Conservation (phyloP, 192 early-diverging fungal genomes). For the Coemansia sp. region DNA sequence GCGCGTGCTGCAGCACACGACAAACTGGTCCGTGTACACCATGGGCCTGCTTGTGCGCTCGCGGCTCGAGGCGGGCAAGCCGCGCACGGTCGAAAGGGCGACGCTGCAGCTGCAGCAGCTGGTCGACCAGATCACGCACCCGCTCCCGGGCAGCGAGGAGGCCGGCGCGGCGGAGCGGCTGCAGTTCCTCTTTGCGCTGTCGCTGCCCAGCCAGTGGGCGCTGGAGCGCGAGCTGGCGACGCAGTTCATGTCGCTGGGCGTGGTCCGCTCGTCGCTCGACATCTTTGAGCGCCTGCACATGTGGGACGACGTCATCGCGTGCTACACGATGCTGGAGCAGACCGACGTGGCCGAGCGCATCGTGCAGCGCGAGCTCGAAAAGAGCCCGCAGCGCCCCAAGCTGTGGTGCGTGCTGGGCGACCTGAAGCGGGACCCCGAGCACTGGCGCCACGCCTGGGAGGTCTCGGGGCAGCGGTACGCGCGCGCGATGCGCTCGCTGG, state of each 20-base stretch:
- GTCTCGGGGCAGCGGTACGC: slow-evolving; percentile 78
- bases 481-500: slow-evolving; percentile 93
- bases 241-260: slow-evolving; percentile 80
- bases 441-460: slow-evolving; percentile 89
- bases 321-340: slow-evolving; percentile 84
- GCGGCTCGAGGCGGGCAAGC: slow-evolving; percentile 81
- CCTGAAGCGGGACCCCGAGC: slow-evolving; percentile 67
- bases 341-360: slow-evolving; percentile 82
- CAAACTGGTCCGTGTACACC: slow-evolving; percentile 98
- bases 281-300: slow-evolving; percentile 92
- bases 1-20: slow-evolving; percentile 86
- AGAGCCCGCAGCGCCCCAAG: slow-evolving; percentile 73
- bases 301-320: slow-evolving; percentile 94
- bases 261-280: slow-evolving; percentile 86
- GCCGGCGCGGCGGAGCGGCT: slow-evolving; percentile 67
- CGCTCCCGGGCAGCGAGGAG: slow-evolving; percentile 29
- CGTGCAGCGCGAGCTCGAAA: slow-evolving; percentile 63
- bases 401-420: slow-evolving; percentile 91
- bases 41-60: slow-evolving; percentile 91
- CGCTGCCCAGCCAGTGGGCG: slow-evolving; percentile 92
- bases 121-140: slow-evolving; percentile 85
- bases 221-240: slow-evolving; percentile 90
- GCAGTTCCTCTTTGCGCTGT: slow-evolving; percentile 73
- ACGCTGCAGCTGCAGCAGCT: slow-evolving; percentile 91
- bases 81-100: slow-evolving; percentile 87